These are phyloP conservation scores for Arthrobotrys conoides DNA, from an alignment of 2,329 filamentous ascomycete genomes.

Conservation along the genomic window DNA sequence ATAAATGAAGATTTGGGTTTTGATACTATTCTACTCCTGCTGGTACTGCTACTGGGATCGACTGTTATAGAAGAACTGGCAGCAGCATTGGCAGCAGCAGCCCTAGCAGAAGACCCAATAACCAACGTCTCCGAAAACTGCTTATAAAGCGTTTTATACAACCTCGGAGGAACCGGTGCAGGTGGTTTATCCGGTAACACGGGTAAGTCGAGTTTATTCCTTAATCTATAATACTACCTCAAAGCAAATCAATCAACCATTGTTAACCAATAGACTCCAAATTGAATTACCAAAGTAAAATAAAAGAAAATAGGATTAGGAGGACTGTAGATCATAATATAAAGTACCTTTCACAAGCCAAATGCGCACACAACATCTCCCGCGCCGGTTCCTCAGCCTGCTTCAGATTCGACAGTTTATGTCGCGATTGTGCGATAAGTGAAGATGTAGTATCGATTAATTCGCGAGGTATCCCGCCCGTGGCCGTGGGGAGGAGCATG, in stretches of 20 bases:
- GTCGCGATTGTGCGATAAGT: conserved; percentile 90
- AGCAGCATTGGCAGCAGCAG: background rate
- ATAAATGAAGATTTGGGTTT: conserved; percentile 27
- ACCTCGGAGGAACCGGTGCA: conserved; percentile 38
- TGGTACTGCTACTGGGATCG: background rate
- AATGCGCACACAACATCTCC: conserved; percentile 84
- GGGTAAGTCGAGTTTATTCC: conserved; percentile 46
- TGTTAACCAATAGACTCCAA: background rate
- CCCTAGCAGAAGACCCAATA: conserved; percentile 2
- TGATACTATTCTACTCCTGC: background rate
- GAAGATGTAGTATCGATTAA: conserved; percentile 99
- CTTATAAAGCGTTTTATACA: conserved; percentile 53
- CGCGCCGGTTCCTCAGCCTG: conserved; percentile 90
- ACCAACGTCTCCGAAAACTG: conserved; percentile 54
- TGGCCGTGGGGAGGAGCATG: conserved; percentile 89
- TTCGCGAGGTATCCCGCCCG: conserved; percentile 90
- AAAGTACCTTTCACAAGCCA: conserved; percentile 85
- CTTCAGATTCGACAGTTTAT: conserved; percentile 82
- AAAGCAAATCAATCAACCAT: background rate
- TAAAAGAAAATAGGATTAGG: background rate
- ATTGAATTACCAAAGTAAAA: background rate
- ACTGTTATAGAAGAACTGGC: conserved; percentile 5
- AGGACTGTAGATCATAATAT: conserved; percentile 15
- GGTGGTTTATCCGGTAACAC: conserved; percentile 44
- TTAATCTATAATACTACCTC: conserved; percentile 40